phyloP scores from a whole-genome alignment of 225 moss, liverwort and hornwort genomes.

The Anthoceros angustus region DNA sequence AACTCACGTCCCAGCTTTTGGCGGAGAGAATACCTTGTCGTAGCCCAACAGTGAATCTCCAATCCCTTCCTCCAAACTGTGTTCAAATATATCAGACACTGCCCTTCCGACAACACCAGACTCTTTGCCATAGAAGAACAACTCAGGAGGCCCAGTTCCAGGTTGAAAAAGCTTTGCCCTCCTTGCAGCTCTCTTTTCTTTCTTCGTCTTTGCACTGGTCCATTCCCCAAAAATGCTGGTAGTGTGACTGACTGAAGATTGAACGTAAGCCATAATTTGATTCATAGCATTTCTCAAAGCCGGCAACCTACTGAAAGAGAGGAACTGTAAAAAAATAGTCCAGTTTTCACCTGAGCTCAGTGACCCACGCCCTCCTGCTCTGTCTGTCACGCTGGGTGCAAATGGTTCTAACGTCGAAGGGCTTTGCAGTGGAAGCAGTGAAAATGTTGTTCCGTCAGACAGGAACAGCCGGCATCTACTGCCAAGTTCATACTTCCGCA shows the following conservation, averaged over 20 bases:
- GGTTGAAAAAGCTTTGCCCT: constrained; percentile 58
- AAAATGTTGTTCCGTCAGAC: constrained; percentile 70
- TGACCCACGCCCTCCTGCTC: too few relatives aligned
- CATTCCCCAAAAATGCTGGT: constrained; percentile 44
- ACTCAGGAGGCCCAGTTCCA: constrained; percentile 45
- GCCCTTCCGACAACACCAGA: constrained; percentile 84
- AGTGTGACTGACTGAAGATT: constrained; percentile 12
- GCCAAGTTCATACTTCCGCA: constrained; percentile 75
- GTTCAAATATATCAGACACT: constrained; percentile 48
- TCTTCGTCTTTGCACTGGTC: constrained; percentile 54
- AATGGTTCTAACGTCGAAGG: background rate
- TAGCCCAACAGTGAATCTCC: constrained; percentile 37
- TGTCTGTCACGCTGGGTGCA: too few relatives aligned
- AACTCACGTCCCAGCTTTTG: background rate
- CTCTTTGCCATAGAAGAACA: constrained; percentile 67
- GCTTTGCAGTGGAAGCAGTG: constrained; percentile 53
- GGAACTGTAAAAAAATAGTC: too few relatives aligned
- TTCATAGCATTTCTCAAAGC: background rate
- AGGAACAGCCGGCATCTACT: constrained; percentile 54
- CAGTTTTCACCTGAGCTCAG: too few relatives aligned
- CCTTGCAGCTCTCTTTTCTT: constrained; percentile 61
- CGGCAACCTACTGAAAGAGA: too few relatives aligned
- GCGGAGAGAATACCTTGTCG: constrained; percentile 41
- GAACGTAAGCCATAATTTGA: constrained; percentile 4
- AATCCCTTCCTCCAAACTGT: constrained; percentile 13